Base-by-base conservation (phyloP, 805 yeast species). In the Wickerhamiella parazyma region DNA sequence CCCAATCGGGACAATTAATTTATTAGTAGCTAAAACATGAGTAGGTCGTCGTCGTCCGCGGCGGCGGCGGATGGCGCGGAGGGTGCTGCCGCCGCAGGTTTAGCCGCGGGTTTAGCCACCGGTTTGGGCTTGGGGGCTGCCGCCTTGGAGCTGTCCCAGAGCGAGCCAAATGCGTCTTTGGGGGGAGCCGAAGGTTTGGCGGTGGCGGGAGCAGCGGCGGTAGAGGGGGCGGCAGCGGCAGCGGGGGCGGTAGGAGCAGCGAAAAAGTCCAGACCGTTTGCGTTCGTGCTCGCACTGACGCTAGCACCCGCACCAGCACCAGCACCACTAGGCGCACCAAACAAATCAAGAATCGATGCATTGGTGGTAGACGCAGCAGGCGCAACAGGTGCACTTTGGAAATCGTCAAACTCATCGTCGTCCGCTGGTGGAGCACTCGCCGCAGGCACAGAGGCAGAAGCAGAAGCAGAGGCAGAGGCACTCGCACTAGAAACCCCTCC, bases 351-450 rank as follows among this genome's bases (percentile, higher is more conserved):
- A 25, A 53, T 52, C 33, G 45, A 47, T 19, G 45, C 45, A 19
- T 26, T 48, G n/a, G 48, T 28, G n/a, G 43, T 35, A 4, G 50
- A 39, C 24, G 50, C 31, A 8, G 56, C 38, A 3, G 55, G 38
- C 8, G 61, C 61, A 11, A 73, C 69, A 14, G 76, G 73, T n/a
- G 79, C 77, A 36, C 66, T 56, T 56, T 76, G 80, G 68, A 76
- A 76, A 51, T 76, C 81, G 50, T 73, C 80, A 56, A 73, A 73
- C 48, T 73, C 78, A 49, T 73, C 78, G 48, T 73, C 78, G 45
- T 44, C 46, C 16, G 12, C 33, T 8, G 3, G 35, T 6, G 29
- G 31, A 4, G 38, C 38, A 18, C n/a, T n/a, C n/a, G 43, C 31
- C 2, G 38, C 33, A n/a, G 33, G 12, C 8, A 40, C 36, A 28